Evolutionary conservation across 768 basidiomycete species (phyloP).

Genomic region (Vishniacozyma victoriae): DNA sequence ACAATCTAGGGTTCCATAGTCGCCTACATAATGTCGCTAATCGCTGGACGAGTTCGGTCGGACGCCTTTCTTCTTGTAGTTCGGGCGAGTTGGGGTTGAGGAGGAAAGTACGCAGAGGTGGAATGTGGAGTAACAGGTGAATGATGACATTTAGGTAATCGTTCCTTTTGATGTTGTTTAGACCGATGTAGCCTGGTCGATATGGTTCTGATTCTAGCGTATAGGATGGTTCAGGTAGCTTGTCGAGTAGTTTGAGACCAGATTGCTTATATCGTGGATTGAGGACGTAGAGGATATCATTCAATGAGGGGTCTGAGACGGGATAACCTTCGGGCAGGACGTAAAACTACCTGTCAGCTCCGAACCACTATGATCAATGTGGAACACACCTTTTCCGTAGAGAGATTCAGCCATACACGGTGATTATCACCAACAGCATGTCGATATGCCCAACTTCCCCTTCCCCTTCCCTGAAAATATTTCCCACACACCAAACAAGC

Average conservation of each 20-base stretch:
- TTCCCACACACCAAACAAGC: slow-evolving; percentile 97
- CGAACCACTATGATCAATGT: background rate
- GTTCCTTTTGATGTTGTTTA: slow-evolving; percentile 96
- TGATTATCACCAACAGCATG: slow-evolving; percentile 98
- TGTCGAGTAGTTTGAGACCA: slow-evolving; percentile 51
- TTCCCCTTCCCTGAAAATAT: slow-evolving; percentile 95
- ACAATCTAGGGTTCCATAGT: slow-evolving; percentile 90
- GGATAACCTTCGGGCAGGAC: slow-evolving; percentile 94
- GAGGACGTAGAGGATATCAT: slow-evolving; percentile 88
- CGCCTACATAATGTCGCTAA: slow-evolving; percentile 85
- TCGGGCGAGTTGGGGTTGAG: slow-evolving; percentile 41
- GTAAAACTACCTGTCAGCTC: slow-evolving; percentile 63
- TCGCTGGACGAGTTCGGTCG: slow-evolving; percentile 75
- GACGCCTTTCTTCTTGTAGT: slow-evolving; percentile 26
- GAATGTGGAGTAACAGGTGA: slow-evolving; percentile 83
- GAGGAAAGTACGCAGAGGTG: slow-evolving; percentile 80
- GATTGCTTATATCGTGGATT: slow-evolving; percentile 76
- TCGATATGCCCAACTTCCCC: slow-evolving; percentile 87
- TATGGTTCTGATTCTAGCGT: slow-evolving; percentile 78
- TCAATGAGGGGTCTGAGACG: slow-evolving; percentile 91
- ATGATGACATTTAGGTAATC: slow-evolving; percentile 98
- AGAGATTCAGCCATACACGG: slow-evolving; percentile 94
- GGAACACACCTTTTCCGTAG: slow-evolving; percentile 74
- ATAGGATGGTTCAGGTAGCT: slow-evolving; percentile 58
- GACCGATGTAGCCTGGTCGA: slow-evolving; percentile 84